These are phyloP conservation scores for Didymella sp. DNA, from an alignment of 2,329 filamentous ascomycete genomes.

Conservation along the genomic window DNA sequence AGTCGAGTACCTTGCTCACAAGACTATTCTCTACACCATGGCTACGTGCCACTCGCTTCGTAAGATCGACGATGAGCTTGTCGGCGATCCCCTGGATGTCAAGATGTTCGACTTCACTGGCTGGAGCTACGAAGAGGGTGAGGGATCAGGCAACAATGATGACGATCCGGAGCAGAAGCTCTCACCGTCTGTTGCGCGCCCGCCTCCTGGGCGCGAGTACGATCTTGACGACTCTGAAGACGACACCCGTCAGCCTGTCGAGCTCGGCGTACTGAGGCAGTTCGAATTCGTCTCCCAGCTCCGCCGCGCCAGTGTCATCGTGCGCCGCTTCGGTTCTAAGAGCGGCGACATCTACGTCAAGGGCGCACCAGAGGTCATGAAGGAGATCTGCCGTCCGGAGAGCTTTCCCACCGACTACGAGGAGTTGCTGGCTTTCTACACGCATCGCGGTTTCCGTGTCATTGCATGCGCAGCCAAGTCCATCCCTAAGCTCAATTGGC, in stretches of 20 bases:
- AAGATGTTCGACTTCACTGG: slow-evolving; percentile 99
- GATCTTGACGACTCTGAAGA: slow-evolving; percentile 60
- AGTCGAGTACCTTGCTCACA: slow-evolving; percentile 66
- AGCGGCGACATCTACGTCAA: slow-evolving; percentile 93
- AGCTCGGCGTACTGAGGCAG: slow-evolving; percentile 86
- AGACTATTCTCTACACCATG: slow-evolving; percentile 89
- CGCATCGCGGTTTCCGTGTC: slow-evolving; percentile 93
- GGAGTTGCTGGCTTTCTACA: slow-evolving; percentile 86
- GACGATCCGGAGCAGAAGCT: slow-evolving; percentile 82
- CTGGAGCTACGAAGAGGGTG: slow-evolving; percentile 91
- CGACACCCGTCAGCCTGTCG: slow-evolving; percentile 65
- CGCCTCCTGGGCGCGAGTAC: slow-evolving; percentile 69
- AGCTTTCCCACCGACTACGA: slow-evolving; percentile 90
- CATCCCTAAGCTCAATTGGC: slow-evolving; percentile 86
- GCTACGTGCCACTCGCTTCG: slow-evolving; percentile 94
- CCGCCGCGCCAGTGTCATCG: slow-evolving; percentile 89
- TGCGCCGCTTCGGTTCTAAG: slow-evolving; percentile 83
- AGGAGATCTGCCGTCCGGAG: slow-evolving; percentile 84
- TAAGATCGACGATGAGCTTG: slow-evolving; percentile 82
- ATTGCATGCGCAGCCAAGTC: slow-evolving; percentile 94
- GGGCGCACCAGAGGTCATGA: slow-evolving; percentile 95
- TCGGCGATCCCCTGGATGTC: slow-evolving; percentile 92
- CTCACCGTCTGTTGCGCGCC: slow-evolving; percentile 86
- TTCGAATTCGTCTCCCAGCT: slow-evolving; percentile 97
- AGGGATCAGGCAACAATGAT: slow-evolving; percentile 68